These are phyloP conservation scores for Colletotrichum melonis DNA, from an alignment of 2,329 filamentous ascomycete genomes.

Conservation along the genomic window DNA sequence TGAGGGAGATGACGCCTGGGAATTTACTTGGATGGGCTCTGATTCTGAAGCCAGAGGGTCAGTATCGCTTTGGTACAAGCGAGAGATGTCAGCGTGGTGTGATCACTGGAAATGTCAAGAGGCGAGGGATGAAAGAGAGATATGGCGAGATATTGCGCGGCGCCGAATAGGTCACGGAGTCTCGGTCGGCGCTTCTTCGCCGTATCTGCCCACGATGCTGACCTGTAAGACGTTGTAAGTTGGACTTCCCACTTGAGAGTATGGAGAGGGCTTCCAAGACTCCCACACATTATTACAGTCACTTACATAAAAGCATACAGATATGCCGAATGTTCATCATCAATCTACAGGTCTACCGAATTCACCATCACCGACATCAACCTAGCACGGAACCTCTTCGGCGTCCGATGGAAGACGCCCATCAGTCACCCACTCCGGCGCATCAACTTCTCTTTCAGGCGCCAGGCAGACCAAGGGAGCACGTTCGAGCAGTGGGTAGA, in stretches of 20 bases:
- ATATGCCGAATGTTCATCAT: constrained; percentile 12
- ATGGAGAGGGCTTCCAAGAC: neutral
- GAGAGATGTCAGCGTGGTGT: constrained; percentile 27
- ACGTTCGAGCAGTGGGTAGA: constrained; percentile 23
- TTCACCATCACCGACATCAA: constrained; percentile 30
- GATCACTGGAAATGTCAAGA: constrained; percentile 32
- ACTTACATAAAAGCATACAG: neutral
- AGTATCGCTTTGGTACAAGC: constrained; percentile 20
- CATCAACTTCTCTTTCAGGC: constrained; percentile 22
- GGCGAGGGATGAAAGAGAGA: constrained; percentile 13
- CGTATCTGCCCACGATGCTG: constrained; percentile 25
- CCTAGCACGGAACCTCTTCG: constrained; percentile 11
- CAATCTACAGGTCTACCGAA: constrained; percentile 8
- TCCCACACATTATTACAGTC: neutral
- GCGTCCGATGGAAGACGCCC: neutral
- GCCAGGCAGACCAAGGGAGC: constrained; percentile 8
- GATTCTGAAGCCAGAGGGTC: constrained; percentile 14
- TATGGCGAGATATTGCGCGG: constrained; percentile 10
- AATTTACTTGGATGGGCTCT: constrained; percentile 21
- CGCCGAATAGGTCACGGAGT: neutral
- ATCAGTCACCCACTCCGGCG: constrained; percentile 14
- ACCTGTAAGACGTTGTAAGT: constrained; percentile 30
- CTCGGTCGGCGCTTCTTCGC: neutral
- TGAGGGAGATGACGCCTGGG: neutral
- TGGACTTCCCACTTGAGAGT: too few species aligned